phyloP scores from a whole-genome alignment of 257 asterid genomes.

The Nemophila menziesii region DNA sequence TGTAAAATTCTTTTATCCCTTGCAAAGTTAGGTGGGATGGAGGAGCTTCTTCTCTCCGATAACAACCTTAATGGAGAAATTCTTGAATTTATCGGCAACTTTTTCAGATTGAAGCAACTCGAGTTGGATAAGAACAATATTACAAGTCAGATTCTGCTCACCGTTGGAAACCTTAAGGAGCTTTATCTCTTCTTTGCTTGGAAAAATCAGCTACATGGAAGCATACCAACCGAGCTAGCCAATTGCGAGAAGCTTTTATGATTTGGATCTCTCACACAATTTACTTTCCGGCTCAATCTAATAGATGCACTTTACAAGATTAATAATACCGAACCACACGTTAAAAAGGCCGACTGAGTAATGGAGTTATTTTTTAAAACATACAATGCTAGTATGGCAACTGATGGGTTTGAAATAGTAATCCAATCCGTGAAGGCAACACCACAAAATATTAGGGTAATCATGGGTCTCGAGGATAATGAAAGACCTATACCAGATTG shows the following conservation, averaged over 20 bases:
- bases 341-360: no score
- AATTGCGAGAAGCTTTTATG: slow-evolving; percentile 41
- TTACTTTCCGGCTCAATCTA: slow-evolving; percentile 43
- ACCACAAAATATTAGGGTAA: no score
- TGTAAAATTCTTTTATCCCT: slow-evolving; percentile 45
- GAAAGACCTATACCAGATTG: no score
- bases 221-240: slow-evolving; percentile 46
- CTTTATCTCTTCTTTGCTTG: slow-evolving; percentile 61
- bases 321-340: no score
- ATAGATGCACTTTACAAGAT: no score
- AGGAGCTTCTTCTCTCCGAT: slow-evolving; percentile 61
- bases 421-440: no score
- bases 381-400: no score
- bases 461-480: no score
- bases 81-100: slow-evolving; percentile 43
- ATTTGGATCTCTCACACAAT: slow-evolving; percentile 56
- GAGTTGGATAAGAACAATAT: slow-evolving; percentile 57
- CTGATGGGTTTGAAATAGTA: no score
- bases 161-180: slow-evolving; percentile 46
- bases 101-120: slow-evolving; percentile 45
- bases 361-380: no score
- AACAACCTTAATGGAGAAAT: slow-evolving; percentile 39
- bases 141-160: slow-evolving; percentile 44
- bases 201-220: slow-evolving; percentile 58
- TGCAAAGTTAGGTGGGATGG: slow-evolving; percentile 26